Conservation (phyloP, 2,329 filamentous ascomycete species). For the Talaromyces albobiverticillius region DNA sequence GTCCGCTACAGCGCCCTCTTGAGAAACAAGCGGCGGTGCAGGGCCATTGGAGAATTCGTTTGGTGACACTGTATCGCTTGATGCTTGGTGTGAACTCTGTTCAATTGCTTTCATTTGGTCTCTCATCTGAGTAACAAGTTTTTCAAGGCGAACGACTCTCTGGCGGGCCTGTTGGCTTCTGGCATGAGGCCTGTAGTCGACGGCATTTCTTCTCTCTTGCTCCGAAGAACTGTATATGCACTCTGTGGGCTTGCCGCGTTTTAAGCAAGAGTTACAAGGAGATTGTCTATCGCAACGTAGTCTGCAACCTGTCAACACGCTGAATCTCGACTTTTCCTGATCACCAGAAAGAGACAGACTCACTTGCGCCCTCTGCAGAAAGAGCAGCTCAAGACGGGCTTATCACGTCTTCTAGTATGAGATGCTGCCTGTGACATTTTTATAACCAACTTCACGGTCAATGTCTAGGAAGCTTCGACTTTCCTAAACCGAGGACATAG, state of each 20-base stretch:
- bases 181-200: slow-evolving; percentile 11
- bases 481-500: too few relatives aligned
- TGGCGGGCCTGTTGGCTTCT: slow-evolving; percentile 8
- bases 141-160: slow-evolving; percentile 11
- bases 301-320: neutral
- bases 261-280: slow-evolving; percentile 8
- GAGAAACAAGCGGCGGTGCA: neutral
- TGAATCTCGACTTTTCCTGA: neutral
- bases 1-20: neutral
- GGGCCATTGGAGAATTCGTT: neutral
- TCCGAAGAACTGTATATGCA: slow-evolving; percentile 9
- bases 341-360: neutral
- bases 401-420: neutral
- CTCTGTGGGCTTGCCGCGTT: slow-evolving; percentile 7
- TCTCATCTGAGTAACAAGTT: slow-evolving; percentile 11
- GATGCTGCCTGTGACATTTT: neutral
- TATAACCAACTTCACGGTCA: neutral
- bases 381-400: slow-evolving; percentile 1
- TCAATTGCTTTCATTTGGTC: slow-evolving; percentile 5
- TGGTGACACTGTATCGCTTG: neutral
- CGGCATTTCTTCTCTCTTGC: slow-evolving; percentile 8
- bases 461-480: too few relatives aligned
- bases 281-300: slow-evolving; percentile 11
- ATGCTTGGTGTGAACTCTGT: neutral
- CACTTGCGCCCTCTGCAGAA: neutral